Base-by-base conservation (phyloP, 257 asterid species). In the Plantago ovata region DNA sequence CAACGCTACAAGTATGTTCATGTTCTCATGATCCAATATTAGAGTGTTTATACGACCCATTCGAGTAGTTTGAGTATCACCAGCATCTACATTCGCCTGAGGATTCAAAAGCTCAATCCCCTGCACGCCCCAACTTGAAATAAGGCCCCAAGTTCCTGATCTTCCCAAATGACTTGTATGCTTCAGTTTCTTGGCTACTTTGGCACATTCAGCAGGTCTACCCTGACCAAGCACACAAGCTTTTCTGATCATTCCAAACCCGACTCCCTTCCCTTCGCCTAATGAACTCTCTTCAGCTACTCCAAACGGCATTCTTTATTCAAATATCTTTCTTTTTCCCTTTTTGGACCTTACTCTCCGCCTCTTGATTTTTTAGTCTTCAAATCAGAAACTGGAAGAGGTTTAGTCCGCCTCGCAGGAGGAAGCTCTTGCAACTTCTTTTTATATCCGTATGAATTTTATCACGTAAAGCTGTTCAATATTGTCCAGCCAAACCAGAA, bases 221-320 rank as follows among this genome's bases (percentile, higher is more conserved):
- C 83, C 88, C 72, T 77, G 81, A 41, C 98, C 82, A 81, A 20
- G 96, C 98, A 52, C 84, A 44, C 98, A 95, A 67, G 96, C 95
- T 70, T 92, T 95, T 63, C 96, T 95, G 10, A 92, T 94, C 98
- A 92, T 92, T 67, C 98, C 98, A 64, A 87, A 92, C n/a, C 98
- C 96, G 79, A 88, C 98, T 9, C 98, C 96, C 39, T 88, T 84
- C 44, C 96, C 98, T 80, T 92, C 98, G 61, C 98, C 98, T 73
- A 85, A 75, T 36, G 98, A 92, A 73, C 96, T 92, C 84, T 92
- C 98, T 77, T 92, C 98, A 32, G 94, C 96, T 50, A 88, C 62
- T 55, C 95, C 94, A n/a, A n/a, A n/a, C n/a, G n/a, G 86, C 96
- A 92, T 88, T 75, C 95, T 84, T 58, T 92, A 67, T 62, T 96